These are phyloP conservation scores for Pyricularia pennisetigena DNA, from an alignment of 2,329 filamentous ascomycete genomes.

Conservation along the genomic window DNA sequence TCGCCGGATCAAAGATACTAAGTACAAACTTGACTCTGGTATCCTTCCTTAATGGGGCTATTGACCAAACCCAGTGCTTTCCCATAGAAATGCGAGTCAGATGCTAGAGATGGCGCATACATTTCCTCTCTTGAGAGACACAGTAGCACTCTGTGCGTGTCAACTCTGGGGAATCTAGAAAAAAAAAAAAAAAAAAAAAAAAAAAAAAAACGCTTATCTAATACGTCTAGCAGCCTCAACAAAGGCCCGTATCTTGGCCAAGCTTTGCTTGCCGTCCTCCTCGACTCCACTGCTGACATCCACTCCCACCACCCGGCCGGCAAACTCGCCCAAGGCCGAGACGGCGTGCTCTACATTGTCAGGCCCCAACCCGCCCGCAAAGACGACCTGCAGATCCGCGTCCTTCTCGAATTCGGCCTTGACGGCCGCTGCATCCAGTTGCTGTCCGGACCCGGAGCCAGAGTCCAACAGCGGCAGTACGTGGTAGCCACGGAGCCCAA, in stretches of 20 bases:
- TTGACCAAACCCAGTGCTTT: too few species aligned
- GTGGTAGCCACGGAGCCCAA: conserved; percentile 72
- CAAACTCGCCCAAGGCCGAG: conserved; percentile 47
- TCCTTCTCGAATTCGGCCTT: conserved; percentile 57
- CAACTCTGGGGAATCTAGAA: neutral
- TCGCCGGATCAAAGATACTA: too few species aligned
- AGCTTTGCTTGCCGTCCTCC: conserved; percentile 67
- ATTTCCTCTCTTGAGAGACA: too few species aligned
- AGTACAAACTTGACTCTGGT: too few species aligned
- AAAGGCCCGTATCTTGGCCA: conserved; percentile 74
- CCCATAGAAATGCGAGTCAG: too few species aligned
- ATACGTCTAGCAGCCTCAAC: conserved; percentile 61
- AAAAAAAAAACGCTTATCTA: conserved; percentile 23
- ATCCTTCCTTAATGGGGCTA: too few species aligned
- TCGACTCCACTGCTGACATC: conserved; percentile 96
- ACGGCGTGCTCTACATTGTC: conserved; percentile 67
- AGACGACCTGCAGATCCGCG: conserved; percentile 59
- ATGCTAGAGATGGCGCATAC: too few species aligned
- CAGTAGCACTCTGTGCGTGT: neutral
- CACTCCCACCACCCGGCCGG: conserved; percentile 59
- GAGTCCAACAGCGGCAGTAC: conserved; percentile 78
- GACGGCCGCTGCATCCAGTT: conserved; percentile 63
- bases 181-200: too few species aligned
- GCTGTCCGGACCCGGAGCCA: conserved; percentile 72
- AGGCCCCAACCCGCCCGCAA: conserved; percentile 78